These are phyloP conservation scores for Pseudocercospora cruenta DNA, from an alignment of 2,329 filamentous ascomycete genomes.

Conservation along the genomic window DNA sequence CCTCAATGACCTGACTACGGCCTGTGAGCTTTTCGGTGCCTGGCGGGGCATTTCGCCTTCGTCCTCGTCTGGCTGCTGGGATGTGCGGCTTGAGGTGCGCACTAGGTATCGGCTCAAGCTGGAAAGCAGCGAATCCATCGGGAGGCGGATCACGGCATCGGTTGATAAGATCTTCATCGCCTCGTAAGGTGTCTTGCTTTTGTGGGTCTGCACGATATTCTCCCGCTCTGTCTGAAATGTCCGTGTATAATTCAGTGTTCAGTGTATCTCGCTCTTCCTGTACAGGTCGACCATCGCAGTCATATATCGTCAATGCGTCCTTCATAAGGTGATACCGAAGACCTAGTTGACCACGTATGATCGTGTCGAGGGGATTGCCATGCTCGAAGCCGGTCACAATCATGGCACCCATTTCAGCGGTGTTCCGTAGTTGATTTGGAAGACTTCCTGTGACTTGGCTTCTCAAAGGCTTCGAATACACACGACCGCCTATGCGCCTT, in stretches of 20 bases:
- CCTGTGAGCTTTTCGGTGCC: conserved; percentile 67
- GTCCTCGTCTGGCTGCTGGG: conserved; percentile 35
- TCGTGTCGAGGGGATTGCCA: conserved; percentile 89
- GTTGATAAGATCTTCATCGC: conserved; percentile 79
- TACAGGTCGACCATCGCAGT: conserved; percentile 76
- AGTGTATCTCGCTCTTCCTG: conserved; percentile 77
- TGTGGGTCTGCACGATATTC: conserved; percentile 81
- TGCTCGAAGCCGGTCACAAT: conserved; percentile 97
- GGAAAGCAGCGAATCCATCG: conserved; percentile 35
- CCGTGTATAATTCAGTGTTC: conserved; percentile 91
- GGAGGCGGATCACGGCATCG: conserved; percentile 73
- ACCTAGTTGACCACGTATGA: conserved; percentile 87
- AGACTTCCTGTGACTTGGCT: conserved; percentile 60
- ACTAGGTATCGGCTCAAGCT: conserved; percentile 38
- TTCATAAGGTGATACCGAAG: conserved; percentile 82
- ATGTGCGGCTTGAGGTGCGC: conserved; percentile 36
- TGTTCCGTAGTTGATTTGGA: conserved; percentile 64
- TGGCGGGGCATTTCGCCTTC: conserved; percentile 53
- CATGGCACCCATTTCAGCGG: conserved; percentile 96
- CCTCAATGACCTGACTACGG: conserved; percentile 71
- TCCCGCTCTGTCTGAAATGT: conserved; percentile 88
- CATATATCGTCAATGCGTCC: conserved; percentile 84
- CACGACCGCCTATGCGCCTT: conserved; percentile 82
- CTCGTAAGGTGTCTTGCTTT: conserved; percentile 73
- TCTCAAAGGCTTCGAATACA: conserved; percentile 79